Base-by-base conservation (phyloP, 2,329 filamentous ascomycete genomes). In the Fusarium mexicanum region DNA sequence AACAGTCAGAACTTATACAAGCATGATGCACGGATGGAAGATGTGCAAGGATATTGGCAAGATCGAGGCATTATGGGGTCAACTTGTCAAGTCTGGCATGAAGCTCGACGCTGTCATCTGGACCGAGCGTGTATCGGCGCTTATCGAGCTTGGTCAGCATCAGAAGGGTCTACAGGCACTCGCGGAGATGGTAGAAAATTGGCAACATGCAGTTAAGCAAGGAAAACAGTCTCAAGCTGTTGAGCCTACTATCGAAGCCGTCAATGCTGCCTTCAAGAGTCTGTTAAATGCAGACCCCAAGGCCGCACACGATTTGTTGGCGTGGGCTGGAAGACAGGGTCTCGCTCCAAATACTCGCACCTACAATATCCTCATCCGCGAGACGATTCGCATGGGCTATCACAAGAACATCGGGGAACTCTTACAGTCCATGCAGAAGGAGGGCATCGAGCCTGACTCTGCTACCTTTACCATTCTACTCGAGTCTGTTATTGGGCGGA, bases 401-500 rank as follows among this genome's bases (percentile, higher is more conserved):
- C 77, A 81, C 40, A 78, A 84, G 2, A 87, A 89, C 46, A 86
- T 89, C 18, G 83, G 86, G 48, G 80, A 80, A 6, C 77, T 94
- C 18, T 84, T 94, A 6, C 77, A 83, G 8, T 82, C 86, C 61
- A 95, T 95, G 93, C 83, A 87, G 44, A 72, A 79, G 6, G 81
- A 86, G 22, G 85, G 86, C 6, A 80, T 94, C 35, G 74, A 85
- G 37, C 88, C 91, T 2, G 90, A 95, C 79, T 85, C 87, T n/a
- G 88, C 87, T 11, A 96, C 94, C 1, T 94, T 93, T 80, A 93
- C 91, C 29, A 90, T 94, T 70, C 86, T 96, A 64, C 85, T 96
- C 13, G 90, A 92, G 47, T 88, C 87, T 77, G 81, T 89, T 69
- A 83, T 89, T 76, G 78, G 83, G 71, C 75, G 81, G 46, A 81